phyloP scores from a whole-genome alignment of 345 rosid species.

The Syzygium grande region DNA sequence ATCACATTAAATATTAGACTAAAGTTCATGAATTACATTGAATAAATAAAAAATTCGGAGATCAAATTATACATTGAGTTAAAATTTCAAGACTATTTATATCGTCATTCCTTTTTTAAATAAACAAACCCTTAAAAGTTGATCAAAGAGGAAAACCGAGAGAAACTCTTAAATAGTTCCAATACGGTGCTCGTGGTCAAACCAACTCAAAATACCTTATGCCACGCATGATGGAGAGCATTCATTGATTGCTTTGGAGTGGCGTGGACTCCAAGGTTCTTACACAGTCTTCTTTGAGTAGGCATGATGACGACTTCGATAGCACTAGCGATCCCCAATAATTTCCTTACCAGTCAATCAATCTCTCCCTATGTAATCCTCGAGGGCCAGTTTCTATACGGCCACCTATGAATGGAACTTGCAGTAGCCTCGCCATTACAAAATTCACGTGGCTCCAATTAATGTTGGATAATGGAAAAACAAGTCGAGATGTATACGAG shows the following conservation, averaged over 20 bases:
- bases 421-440: not conserved
- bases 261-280: not conserved
- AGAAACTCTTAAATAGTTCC: not conserved
- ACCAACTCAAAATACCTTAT: not conserved
- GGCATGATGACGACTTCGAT: too few species aligned
- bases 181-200: not conserved
- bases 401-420: not conserved
- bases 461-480: not conserved
- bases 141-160: not conserved
- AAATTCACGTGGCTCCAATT: not conserved
- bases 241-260: not conserved
- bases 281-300: too few species aligned
- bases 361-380: too few species aligned
- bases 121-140: too few species aligned
- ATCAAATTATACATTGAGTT: too few species aligned
- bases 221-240: not conserved
- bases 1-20: fast-evolving
- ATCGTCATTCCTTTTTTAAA: too few species aligned
- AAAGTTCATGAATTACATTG: too few species aligned
- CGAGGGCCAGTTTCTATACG: not conserved
- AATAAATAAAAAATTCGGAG: too few species aligned
- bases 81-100: fast-evolving
- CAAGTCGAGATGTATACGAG: too few species aligned
- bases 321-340: too few species aligned
- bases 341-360: too few species aligned